Percentiles rank a stretch among this genome's conserved stretches.
phyloP scores from a whole-genome alignment of 73 alveolate genomes.

The Paramecium pentaurelia region DNA sequence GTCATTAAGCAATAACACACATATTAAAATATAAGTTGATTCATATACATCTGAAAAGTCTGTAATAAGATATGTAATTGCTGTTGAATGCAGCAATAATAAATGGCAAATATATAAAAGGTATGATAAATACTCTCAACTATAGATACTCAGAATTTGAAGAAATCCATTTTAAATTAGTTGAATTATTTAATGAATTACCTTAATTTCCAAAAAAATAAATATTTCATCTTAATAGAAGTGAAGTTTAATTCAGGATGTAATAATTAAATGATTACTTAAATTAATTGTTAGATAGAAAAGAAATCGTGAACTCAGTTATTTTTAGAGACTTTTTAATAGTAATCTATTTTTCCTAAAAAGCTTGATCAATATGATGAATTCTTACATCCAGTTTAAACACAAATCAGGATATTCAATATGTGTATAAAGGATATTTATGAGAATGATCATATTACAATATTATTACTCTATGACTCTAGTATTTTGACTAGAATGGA shows the following conservation, averaged over 20 bases:
- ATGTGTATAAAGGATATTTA: background rate
- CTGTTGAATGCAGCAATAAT: background rate
- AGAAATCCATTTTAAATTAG: slow-evolving; percentile 8
- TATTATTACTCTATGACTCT: background rate
- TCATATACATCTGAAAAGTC: background rate
- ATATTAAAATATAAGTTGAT: background rate
- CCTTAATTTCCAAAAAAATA: slow-evolving; percentile 44
- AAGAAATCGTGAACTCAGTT: slow-evolving; percentile 1
- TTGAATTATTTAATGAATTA: slow-evolving; percentile 19
- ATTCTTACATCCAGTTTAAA: background rate
- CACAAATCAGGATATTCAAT: background rate
- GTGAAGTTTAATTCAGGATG: slow-evolving; percentile 37
- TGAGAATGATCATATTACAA: background rate
- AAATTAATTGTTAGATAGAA: background rate
- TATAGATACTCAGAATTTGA: slow-evolving; percentile 39
- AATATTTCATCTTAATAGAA: background rate
- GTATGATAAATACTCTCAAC: background rate
- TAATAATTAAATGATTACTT: slow-evolving; percentile 35
- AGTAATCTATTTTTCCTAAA: background rate
- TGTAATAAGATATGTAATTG: background rate
- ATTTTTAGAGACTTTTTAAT: slow-evolving; percentile 20
- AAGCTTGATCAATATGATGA: slow-evolving; percentile 5
- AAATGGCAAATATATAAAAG: background rate
- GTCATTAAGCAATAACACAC: background rate
- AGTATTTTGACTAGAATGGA: background rate